Conservation (phyloP, 2,329 filamentous ascomycete genomes). For the Arthrobotrys sphaeroides region DNA sequence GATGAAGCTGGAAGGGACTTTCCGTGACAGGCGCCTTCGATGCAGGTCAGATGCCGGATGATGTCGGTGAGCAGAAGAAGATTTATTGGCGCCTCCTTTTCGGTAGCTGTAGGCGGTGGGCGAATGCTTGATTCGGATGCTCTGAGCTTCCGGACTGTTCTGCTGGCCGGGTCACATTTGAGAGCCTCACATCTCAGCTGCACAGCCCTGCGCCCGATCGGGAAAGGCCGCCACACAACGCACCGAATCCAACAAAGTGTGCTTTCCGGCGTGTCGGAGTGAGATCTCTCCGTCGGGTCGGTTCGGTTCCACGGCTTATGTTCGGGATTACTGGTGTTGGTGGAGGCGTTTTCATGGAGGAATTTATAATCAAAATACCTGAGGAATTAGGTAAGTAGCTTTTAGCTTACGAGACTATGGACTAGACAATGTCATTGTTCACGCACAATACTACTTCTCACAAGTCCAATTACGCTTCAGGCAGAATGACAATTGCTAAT, state of each 20-base stretch:
- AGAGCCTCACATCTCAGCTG: conserved; percentile 7
- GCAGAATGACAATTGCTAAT: too few relatives aligned
- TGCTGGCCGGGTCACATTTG: conserved; percentile 9
- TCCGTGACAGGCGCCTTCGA: conserved; percentile 16
- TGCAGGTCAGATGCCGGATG: conserved; percentile 32
- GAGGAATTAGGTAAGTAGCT: too few relatives aligned
- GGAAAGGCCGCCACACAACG: conserved; percentile 13
- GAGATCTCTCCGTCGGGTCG: too few relatives aligned
- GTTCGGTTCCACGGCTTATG: too few relatives aligned
- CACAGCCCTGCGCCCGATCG: conserved; percentile 1
- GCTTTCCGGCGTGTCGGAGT: not conserved
- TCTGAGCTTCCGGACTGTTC: conserved; percentile 1
- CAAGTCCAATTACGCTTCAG: too few relatives aligned
- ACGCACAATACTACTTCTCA: too few relatives aligned
- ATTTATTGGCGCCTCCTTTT: conserved; percentile 30
- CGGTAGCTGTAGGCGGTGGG: conserved; percentile 17
- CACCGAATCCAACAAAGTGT: conserved; percentile 1
- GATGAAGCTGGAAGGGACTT: not conserved
- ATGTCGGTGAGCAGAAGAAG: conserved; percentile 12
- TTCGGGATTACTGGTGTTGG: too few relatives aligned
- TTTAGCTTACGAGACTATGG: too few relatives aligned
- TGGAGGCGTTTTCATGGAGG: too few relatives aligned
- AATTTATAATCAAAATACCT: too few relatives aligned
- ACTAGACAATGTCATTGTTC: too few relatives aligned
- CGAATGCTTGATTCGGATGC: conserved; percentile 10